Conservation (phyloP, 2,329 filamentous ascomycete species). For the Grosmannia huntii region DNA sequence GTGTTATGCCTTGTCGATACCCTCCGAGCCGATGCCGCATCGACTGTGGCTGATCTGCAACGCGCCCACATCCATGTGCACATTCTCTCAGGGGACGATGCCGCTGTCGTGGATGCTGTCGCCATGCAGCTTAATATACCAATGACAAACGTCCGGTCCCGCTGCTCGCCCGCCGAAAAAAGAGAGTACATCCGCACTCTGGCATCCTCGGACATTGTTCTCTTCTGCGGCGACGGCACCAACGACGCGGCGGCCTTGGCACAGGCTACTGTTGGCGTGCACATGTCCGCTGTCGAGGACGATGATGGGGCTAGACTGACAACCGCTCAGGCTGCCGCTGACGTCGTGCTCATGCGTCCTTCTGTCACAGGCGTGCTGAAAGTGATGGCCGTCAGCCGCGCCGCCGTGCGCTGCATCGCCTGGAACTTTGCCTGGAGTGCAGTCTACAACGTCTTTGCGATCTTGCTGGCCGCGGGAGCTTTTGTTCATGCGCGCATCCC, state of each 20-base stretch:
- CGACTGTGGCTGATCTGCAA: slow-evolving; percentile 23
- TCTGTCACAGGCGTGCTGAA: slow-evolving; percentile 41
- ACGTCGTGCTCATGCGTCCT: slow-evolving; percentile 53
- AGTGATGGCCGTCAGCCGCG: slow-evolving; percentile 40
- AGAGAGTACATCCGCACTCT: slow-evolving; percentile 28
- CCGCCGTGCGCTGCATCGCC: slow-evolving; percentile 34
- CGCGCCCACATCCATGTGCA: slow-evolving; percentile 28
- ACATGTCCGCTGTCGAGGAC: slow-evolving; percentile 36
- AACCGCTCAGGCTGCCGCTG: slow-evolving; percentile 52
- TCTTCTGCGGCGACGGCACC: slow-evolving; percentile 60
- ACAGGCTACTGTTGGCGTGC: slow-evolving; percentile 57
- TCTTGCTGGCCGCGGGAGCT: slow-evolving; percentile 53
- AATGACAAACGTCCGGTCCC: slow-evolving; percentile 23
- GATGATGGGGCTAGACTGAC: slow-evolving; percentile 34
- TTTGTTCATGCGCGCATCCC: slow-evolving; percentile 36
- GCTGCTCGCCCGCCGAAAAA: slow-evolving; percentile 32
- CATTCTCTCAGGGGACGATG: slow-evolving; percentile 39
- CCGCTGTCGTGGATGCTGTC: slow-evolving; percentile 30
- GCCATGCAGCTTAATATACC: slow-evolving; percentile 28
- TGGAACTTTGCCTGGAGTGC: slow-evolving; percentile 62
- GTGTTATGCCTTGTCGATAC: slow-evolving; percentile 34
- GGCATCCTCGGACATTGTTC: slow-evolving; percentile 10
- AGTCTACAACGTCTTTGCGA: slow-evolving; percentile 56
- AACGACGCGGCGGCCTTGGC: slow-evolving; percentile 66
- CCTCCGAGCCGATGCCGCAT: slow-evolving; percentile 28